A percentile compares a stretch with the other conserved stretches of the same genome.
Evolutionary conservation across 2,329 filamentous ascomycete species (phyloP).

Genomic region (Eutypella sp.): DNA sequence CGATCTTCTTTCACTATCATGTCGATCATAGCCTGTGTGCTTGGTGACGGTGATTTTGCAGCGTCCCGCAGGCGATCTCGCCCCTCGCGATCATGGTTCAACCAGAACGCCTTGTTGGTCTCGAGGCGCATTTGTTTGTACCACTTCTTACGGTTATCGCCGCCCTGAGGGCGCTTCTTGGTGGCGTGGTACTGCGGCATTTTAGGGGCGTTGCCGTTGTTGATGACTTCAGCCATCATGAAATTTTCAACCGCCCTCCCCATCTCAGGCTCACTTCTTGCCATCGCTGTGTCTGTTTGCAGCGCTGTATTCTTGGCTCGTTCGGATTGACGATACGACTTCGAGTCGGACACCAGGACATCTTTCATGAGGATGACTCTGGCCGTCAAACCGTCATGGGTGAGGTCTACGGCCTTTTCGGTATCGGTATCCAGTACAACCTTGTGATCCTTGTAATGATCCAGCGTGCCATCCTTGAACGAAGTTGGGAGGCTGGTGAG

Average conservation of each 20-base stretch:
- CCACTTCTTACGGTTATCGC: not conserved
- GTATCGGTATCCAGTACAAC: not conserved
- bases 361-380: not conserved
- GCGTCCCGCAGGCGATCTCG: not conserved
- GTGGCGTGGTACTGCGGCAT: not conserved
- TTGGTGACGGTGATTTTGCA: not conserved
- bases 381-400: not conserved
- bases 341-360: not conserved
- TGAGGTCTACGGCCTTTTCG: not conserved
- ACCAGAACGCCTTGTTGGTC: not conserved
- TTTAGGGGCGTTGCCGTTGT: not conserved
- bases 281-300: not conserved
- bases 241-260: slow-evolving; percentile 1
- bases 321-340: not conserved
- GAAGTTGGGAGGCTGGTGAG: not conserved
- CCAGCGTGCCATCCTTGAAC: not conserved
- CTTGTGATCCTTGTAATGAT: not conserved
- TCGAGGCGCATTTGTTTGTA: not conserved
- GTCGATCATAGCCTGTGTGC: not conserved
- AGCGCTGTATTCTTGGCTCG: not conserved
- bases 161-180: not conserved
- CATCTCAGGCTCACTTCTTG: not conserved
- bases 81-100: not conserved
- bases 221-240: not conserved
- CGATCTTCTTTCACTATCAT: not conserved